Evolutionary conservation across 1,284 basidiomycete genomes (phyloP), one percentile per base, ranked within the genome.

Genomic region (Laetiporus sulphureus): DNA sequence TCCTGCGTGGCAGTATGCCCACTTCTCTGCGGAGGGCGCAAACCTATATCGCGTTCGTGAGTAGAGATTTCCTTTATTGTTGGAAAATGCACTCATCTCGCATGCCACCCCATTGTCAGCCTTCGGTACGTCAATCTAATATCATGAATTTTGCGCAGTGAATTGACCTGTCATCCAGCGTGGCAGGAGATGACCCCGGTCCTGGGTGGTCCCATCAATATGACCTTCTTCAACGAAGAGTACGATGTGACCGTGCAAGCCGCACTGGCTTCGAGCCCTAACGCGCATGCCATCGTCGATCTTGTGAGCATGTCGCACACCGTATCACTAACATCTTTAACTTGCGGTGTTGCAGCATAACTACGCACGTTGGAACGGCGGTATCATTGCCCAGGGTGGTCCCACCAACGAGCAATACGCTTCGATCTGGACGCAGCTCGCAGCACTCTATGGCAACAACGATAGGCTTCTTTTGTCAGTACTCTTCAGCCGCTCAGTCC

Each of bases 161-260:
- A 55, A 12, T 52, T 20, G 10, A 19, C n/a, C 11, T 13, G 59
- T 53, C 15, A 46, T 36, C 25, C 59, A 54, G 69, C 67, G 3
- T 73, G 76, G 75, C 73, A 75, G 53, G 61, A 73, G 45, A 69
- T 75, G 64, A 72, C 69, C 5, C 69, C 69, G n/a, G 63, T 61
- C 18, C 47, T 75, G 16, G 72, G 71, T 33, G 70, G 70, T 7
- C 58, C 63, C 15, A 68, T 78, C 50, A 62, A 70, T 54, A 48
- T 60, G 18, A 61, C 52, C 19, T 75, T 69, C 63, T 70, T 77
- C 53, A 25, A 38, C 29, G 48, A 62, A 1, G 53, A 58, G 22
- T 77, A 73, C 50, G 70, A 75, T 49, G 48, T 54, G 4, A 69
- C 67, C 27, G 75, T 79, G 18, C 66, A 75, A 50, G 62, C 69